Conservation (phyloP, 495 filamentous ascomycete species). For the Hypoxylon crocopeplum region DNA sequence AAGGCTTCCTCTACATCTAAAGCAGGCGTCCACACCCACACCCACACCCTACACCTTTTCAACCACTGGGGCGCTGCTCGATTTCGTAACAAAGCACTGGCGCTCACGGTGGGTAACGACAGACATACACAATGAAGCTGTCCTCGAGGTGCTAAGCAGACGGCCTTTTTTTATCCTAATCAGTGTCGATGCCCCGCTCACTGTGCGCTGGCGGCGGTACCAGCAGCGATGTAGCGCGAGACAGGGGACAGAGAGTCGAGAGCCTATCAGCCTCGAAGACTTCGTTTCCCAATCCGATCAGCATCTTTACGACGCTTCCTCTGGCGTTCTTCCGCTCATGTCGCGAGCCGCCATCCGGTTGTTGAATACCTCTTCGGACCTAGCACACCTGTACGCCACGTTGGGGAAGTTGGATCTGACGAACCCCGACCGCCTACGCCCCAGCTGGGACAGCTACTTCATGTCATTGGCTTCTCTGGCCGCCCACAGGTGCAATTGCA, state of each 20-base stretch:
- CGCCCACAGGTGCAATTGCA: conserved; percentile 92
- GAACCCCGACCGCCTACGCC: conserved; percentile 79
- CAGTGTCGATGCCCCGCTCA: conserved; percentile 88
- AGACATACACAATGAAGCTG: conserved; percentile 70
- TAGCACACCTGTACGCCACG: conserved; percentile 70
- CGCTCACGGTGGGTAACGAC: conserved; percentile 82
- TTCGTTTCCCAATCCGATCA: conserved; percentile 80
- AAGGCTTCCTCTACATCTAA: conserved; percentile 36
- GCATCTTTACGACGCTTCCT: conserved; percentile 72
- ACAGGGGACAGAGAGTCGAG: conserved; percentile 58
- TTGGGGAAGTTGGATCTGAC: conserved; percentile 75
- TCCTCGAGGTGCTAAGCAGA: conserved; percentile 73
- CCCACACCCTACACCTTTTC: conserved; percentile 57
- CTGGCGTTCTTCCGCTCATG: conserved; percentile 74
- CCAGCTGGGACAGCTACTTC: conserved; percentile 98
- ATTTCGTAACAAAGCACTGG: conserved; percentile 88
- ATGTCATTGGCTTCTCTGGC: conserved; percentile 94
- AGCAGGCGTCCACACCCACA: conserved; percentile 30
- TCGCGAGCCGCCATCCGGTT: conserved; percentile 81
- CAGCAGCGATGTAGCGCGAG: conserved; percentile 37
- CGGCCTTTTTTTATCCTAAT: conserved; percentile 93
- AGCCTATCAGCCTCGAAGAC: conserved; percentile 67
- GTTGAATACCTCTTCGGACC: conserved; percentile 78
- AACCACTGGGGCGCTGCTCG: conserved; percentile 67
- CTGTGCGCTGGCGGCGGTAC: conserved; percentile 79